A percentile compares a stretch with the other conserved stretches of the same genome.
phyloP scores from a whole-genome alignment of 306 rosid genomes.

The Inga laurina region DNA sequence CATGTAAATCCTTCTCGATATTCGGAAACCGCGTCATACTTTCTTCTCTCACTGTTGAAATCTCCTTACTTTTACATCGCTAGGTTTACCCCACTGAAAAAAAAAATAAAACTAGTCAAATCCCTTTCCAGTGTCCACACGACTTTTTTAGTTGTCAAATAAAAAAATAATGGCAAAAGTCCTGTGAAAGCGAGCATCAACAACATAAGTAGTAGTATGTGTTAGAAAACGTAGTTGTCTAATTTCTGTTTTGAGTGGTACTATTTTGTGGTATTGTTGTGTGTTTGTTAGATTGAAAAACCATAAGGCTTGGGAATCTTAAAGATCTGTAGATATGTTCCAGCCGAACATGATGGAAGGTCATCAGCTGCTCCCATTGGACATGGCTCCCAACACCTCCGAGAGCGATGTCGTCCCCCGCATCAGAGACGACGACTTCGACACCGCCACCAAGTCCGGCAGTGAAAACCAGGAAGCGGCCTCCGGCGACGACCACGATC shows the following conservation, averaged over 20 bases:
- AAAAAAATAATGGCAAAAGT: not conserved
- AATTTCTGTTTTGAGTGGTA: constrained; percentile 8
- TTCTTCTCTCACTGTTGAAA: constrained; percentile 31
- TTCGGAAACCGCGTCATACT: constrained; percentile 46
- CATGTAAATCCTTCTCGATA: constrained; percentile 50
- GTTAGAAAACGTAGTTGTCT: not conserved
- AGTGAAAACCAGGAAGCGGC: constrained; percentile 85
- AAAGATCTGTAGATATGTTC: constrained; percentile 83
- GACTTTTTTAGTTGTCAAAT: not conserved
- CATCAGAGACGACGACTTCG: constrained; percentile 80
- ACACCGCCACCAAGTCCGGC: constrained; percentile 85
- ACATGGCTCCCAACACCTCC: constrained; percentile 78
- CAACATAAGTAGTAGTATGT: not conserved
- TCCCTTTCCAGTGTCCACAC: not conserved
- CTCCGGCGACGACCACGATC: constrained; percentile 85
- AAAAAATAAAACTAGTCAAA: constrained; percentile 30
- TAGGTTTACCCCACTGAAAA: constrained; percentile 13
- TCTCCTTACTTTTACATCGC: not conserved
- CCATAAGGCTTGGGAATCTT: constrained; percentile 69
- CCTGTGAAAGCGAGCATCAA: not conserved
- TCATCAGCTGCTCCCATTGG: constrained; percentile 55
- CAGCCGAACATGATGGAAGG: constrained; percentile 90
- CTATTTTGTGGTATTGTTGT: constrained; percentile 22
- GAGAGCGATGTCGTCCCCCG: constrained; percentile 77
- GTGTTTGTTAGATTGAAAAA: constrained; percentile 65